A percentile compares a stretch with the other conserved stretches of the same genome.
Conservation (phyloP, 345 rosid genomes). For the Excoecaria agallocha region DNA sequence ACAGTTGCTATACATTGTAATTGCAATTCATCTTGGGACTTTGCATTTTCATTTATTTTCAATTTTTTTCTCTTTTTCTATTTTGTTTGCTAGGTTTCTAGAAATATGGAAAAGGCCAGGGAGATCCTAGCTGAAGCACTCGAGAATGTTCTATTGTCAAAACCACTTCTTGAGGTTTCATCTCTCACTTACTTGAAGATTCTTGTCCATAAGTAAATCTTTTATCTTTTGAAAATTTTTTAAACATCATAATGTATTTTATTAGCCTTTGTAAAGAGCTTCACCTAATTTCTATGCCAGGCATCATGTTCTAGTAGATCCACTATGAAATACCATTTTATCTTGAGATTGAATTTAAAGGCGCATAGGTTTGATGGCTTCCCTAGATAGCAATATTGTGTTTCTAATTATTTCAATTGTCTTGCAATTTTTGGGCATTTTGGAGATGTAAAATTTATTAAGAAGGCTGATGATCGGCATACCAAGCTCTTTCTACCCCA, state of each 20-base stretch:
- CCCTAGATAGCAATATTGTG: neutral
- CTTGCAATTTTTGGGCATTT: constrained; percentile 75
- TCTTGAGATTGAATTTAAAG: no score
- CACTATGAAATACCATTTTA: neutral
- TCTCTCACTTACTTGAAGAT: neutral
- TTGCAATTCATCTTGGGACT: neutral
- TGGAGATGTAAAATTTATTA: constrained; percentile 61
- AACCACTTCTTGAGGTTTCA: constrained; percentile 68
- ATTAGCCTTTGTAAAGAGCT: neutral
- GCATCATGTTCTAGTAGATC: neutral
- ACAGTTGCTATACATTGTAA: neutral
- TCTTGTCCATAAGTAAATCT: neutral
- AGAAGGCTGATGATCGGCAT: constrained; percentile 82
- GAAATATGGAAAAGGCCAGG: constrained; percentile 72
- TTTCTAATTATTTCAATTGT: constrained; percentile 8
- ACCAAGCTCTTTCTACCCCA: constrained; percentile 68
- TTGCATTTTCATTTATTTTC: neutral
- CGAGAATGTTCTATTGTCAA: constrained; percentile 73
- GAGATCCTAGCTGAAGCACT: constrained; percentile 67
- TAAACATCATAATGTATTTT: neutral
- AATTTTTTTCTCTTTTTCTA: no score
- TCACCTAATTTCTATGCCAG: neutral
- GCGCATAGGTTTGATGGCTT: neutral
- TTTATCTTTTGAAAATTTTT: neutral
- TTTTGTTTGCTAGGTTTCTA: constrained; percentile 46